phyloP scores from a whole-genome alignment of 371 early-diverging fungal species.

The Rhizopus sp. region DNA sequence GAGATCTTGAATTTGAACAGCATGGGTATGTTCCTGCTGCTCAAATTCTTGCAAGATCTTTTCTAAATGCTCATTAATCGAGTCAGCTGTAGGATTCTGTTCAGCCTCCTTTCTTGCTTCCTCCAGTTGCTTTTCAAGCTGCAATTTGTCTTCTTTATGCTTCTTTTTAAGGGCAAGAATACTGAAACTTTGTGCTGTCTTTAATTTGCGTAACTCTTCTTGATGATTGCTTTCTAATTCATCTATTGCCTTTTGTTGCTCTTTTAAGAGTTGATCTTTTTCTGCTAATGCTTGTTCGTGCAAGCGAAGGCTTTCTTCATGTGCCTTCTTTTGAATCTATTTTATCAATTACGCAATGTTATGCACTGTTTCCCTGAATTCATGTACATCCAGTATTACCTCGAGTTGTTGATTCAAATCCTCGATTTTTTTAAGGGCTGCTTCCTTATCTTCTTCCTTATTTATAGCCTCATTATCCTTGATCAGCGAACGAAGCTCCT shows the following conservation, averaged over 20 bases:
- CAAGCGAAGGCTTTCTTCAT: constrained; percentile 42
- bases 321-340: constrained; percentile 38
- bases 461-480: constrained; percentile 18
- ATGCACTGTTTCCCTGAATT: background rate
- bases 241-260: constrained; percentile 34
- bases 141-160: constrained; percentile 39
- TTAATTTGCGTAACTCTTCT: constrained; percentile 30
- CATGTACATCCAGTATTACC: constrained; percentile 9
- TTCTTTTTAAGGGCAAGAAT: constrained; percentile 33
- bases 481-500: constrained; percentile 29
- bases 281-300: constrained; percentile 45
- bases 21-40: constrained; percentile 40
- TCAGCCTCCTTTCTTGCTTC: constrained; percentile 32
- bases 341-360: background rate
- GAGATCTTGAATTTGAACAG: constrained; percentile 40
- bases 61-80: constrained; percentile 76
- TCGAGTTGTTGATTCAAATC: constrained; percentile 40
- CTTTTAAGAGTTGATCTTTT: constrained; percentile 37
- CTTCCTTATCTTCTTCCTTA: constrained; percentile 28
- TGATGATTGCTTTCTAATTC: constrained; percentile 27
- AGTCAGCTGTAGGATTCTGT: constrained; percentile 25
- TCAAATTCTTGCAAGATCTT: constrained; percentile 80
- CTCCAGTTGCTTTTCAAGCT: constrained; percentile 32
- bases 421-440: constrained; percentile 29
- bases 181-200: constrained; percentile 28